Evolutionary conservation across 2,329 filamentous ascomycete genomes (phyloP), one percentile per base, ranked within the genome.

Genomic region (Diaporthe citri): DNA sequence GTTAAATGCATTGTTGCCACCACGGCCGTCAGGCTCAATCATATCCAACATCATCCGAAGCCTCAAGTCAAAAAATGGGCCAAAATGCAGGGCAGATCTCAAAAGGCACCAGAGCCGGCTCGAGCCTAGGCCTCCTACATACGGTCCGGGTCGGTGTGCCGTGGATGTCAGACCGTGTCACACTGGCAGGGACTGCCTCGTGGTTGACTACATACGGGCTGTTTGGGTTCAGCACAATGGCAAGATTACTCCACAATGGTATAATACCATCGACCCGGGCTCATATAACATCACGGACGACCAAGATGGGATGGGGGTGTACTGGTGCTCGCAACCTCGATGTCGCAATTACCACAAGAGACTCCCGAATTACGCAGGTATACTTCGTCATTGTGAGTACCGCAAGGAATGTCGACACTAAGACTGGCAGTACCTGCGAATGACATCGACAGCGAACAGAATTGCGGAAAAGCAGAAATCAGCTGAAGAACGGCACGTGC

Each of bases 91-190:
- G 0, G 43, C 62, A n/a, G 43, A 36, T 12, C 31, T 3, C 7
- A 67, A 51, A 8, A 8, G 0, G 0, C 43, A 67, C 31, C 28
- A 25, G 43, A 25, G 22, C 28, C 43, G 43, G 7, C 1, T 1
- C 5, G 28, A 20, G 17, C 0, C 0, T 1, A 1, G 4, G 2
- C 60, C 41, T 3, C 6, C 2, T 17, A 34, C 5, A 0, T 22
- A 31, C 3, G 43, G 31, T 12, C 17, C 12, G 28, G 62, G 62
- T 12, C 6, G 2, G 0, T 17, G 31, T 13, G 1, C 0, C 7
- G 46, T 67, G 25, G 70, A 72, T 4, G 34, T 36, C 31, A 62
- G n/a, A 41, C 66, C 66, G 1, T 74, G 72, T 7, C 72, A 74
- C n/a, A n/a, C 3, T 13, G 39, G 56, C 4, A 51, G 12, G n/a